Conservation (phyloP, 305 asterid species). For the Withania somnifera region DNA sequence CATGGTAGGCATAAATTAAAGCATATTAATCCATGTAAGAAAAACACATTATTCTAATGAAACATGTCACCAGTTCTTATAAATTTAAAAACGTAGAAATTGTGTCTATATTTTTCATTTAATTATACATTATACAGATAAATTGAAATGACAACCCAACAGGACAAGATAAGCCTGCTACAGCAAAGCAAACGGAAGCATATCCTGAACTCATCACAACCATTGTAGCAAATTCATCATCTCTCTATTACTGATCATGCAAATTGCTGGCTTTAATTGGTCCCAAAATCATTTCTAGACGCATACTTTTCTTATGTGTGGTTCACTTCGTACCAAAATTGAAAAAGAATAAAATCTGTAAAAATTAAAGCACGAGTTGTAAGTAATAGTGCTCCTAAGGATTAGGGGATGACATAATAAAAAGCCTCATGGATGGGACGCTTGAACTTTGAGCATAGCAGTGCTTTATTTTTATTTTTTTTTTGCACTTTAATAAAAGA, state of each 20-base stretch:
- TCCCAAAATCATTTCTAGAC: background rate
- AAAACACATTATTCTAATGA: background rate
- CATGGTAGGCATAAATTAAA: background rate
- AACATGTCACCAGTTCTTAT: background rate
- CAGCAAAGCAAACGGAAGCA: background rate
- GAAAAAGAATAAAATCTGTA: background rate
- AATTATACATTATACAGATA: background rate
- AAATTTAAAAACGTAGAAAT: background rate
- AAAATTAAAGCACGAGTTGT: background rate
- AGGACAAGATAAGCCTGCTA: background rate
- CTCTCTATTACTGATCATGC: background rate
- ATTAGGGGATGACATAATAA: conserved; percentile 1
- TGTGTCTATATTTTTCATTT: background rate
- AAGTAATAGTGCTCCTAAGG: conserved; percentile 6
- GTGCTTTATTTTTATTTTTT: background rate
- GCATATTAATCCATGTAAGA: background rate
- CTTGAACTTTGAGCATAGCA: background rate
- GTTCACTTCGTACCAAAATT: background rate
- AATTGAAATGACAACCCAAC: background rate
- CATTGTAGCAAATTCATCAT: background rate
- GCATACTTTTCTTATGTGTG: background rate
- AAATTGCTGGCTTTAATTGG: background rate
- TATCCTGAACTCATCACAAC: background rate
- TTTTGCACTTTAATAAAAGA: background rate
- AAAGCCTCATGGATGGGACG: background rate